phyloP scores from a whole-genome alignment of 192 early-diverging fungal species.

The Rhizophagus prolifer region DNA sequence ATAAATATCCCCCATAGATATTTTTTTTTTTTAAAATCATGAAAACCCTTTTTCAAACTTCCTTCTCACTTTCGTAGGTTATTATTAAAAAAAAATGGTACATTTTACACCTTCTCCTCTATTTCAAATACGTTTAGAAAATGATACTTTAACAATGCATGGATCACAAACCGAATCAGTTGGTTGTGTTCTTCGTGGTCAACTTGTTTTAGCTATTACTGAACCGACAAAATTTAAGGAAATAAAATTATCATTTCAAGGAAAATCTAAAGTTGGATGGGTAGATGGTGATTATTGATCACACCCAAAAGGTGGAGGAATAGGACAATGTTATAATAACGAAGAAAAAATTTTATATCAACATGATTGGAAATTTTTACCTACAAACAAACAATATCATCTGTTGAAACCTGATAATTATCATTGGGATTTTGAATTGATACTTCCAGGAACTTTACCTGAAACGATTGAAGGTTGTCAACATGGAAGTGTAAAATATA shows the following conservation, averaged over 20 bases:
- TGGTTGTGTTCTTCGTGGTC: constrained; percentile 52
- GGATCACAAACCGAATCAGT: constrained; percentile 40
- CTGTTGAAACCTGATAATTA: constrained; percentile 37
- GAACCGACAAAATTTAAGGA: constrained; percentile 52
- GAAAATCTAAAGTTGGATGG: constrained; percentile 48
- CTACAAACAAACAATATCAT: constrained; percentile 36
- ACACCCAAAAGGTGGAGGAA: background rate
- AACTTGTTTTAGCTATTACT: constrained; percentile 45
- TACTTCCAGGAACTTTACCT: constrained; percentile 56
- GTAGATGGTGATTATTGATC: constrained; percentile 37
- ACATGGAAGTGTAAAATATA: constrained; percentile 50
- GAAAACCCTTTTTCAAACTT: too few species aligned
- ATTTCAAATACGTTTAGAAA: constrained; percentile 35
- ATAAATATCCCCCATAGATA: too few species aligned
- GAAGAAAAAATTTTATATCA: constrained; percentile 42
- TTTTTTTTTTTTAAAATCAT: too few species aligned
- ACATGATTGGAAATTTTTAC: constrained; percentile 55
- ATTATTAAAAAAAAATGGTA: constrained; percentile 9
- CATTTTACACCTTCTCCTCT: background rate
- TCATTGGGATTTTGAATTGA: constrained; percentile 53
- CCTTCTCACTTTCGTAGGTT: too few species aligned
- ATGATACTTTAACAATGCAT: constrained; percentile 39
- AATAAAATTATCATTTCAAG: constrained; percentile 47
- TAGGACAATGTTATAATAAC: constrained; percentile 29
- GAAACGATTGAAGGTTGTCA: constrained; percentile 54